These are phyloP conservation scores for Abrus precatorius DNA, from an alignment of 306 rosid species.

Conservation along the genomic window DNA sequence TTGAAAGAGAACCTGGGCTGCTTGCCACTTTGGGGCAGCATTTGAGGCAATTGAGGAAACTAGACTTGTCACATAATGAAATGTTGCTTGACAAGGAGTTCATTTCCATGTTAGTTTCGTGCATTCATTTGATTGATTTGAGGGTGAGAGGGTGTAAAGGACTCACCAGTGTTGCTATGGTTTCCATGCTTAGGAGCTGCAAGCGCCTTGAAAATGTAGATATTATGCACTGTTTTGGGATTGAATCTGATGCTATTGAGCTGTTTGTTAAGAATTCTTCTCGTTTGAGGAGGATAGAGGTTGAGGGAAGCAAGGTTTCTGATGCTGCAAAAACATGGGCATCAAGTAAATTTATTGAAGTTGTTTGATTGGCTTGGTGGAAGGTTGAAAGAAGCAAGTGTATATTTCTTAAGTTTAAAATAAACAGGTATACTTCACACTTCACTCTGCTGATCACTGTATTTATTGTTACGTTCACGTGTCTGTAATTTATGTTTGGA, in stretches of 20 bases:
- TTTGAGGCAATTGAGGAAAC: slow-evolving; percentile 67
- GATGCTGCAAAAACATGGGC: slow-evolving; percentile 65
- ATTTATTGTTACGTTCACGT: slow-evolving; percentile 20
- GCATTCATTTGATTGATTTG: slow-evolving; percentile 66
- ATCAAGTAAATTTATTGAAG: slow-evolving; percentile 61
- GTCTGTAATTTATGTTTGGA: slow-evolving; percentile 43
- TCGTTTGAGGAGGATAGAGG: slow-evolving; percentile 64
- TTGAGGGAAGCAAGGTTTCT: slow-evolving; percentile 77
- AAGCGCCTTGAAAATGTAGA: slow-evolving; percentile 70
- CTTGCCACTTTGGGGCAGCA: slow-evolving; percentile 85
- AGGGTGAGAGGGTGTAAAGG: slow-evolving; percentile 79
- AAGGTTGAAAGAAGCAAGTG: slow-evolving; percentile 37
- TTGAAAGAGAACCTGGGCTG: slow-evolving; percentile 84
- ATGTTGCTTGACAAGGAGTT: slow-evolving; percentile 79
- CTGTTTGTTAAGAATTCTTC: slow-evolving; percentile 59
- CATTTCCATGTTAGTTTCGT: slow-evolving; percentile 74
- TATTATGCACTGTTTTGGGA: slow-evolving; percentile 68
- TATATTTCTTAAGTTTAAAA: slow-evolving; percentile 45
- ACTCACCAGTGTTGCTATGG: slow-evolving; percentile 57
- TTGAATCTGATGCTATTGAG: slow-evolving; percentile 64
- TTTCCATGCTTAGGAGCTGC: slow-evolving; percentile 67
- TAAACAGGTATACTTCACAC: slow-evolving; percentile 48
- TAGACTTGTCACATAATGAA: slow-evolving; percentile 86
- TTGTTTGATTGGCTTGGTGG: slow-evolving; percentile 51
- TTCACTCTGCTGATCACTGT: slow-evolving; percentile 12